Conservation (phyloP, 768 basidiomycete genomes). For the Leccinum uliginosum region DNA sequence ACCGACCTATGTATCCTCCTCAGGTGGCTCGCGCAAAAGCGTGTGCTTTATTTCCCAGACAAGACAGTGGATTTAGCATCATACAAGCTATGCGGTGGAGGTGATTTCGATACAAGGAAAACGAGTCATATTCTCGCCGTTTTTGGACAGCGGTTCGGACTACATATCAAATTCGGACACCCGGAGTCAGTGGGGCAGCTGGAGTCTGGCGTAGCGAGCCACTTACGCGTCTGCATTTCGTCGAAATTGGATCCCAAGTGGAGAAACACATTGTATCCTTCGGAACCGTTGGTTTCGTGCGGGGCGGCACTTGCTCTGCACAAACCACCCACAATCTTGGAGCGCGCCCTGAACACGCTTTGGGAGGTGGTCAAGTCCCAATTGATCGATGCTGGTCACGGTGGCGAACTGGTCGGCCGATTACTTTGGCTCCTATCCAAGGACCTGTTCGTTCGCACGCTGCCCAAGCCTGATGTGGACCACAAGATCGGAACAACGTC, state of each 20-base stretch:
- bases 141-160: background rate
- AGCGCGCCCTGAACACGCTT: background rate
- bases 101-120: background rate
- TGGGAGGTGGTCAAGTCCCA: background rate
- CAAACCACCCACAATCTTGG: background rate
- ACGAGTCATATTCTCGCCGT: background rate
- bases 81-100: background rate
- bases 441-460: background rate
- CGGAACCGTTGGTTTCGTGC: conserved; percentile 8
- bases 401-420: background rate
- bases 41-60: background rate
- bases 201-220: conserved; percentile 3
- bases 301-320: background rate
- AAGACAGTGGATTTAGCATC: background rate
- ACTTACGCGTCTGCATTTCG: conserved; percentile 7
- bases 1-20: background rate
- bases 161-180: background rate
- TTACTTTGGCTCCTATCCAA: conserved; percentile 3
- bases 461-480: background rate
- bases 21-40: background rate
- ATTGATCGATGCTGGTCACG: background rate
- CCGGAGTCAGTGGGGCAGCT: background rate
- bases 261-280: conserved; percentile 8
- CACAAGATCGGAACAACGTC: background rate
- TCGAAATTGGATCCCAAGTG: conserved; percentile 1